Base-by-base conservation (phyloP, 768 basidiomycete genomes). In the Mycena chlorophos region DNA sequence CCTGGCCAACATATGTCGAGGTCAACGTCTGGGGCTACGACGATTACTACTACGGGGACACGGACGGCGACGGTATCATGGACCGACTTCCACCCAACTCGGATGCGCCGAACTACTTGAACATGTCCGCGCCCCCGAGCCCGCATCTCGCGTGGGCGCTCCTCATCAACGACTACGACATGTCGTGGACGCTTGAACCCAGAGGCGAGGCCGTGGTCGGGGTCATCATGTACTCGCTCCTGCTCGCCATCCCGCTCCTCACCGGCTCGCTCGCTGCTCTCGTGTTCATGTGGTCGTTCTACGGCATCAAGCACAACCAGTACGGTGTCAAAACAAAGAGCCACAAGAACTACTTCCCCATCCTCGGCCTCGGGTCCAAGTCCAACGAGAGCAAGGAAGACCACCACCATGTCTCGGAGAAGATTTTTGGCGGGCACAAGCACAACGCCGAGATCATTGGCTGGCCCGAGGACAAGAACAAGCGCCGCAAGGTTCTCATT, bases 231-330 rank as follows among this genome's bases (percentile, higher is more conserved):
- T 97, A 88, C 66, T 92, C 85, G 1, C 82, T 96, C 37, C 78
- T 96, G 42, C 76, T 89, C 27, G 63, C 84, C 38, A 91, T 96
- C 56, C 94, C 94, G 4, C 73, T 94, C 60, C 81, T 96, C 70
- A 94, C 94, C 19, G 94, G 85, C 56, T 80, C 83, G 14, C 76
- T 91, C 48, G 92, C 94, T 16, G 91, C 92, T 45, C 66, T 86
- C 49, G 68, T 94, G 71, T 97, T 97, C 83, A 90, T 94, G 85
- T 94, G 90, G 86, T 86, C 88, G 5, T 97, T 97, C 82, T 97
- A 97, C 66, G 92, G 93, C 27, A 96, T 97, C 76, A 92, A 83
- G 68, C 87, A 94, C 77, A 97, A 97, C 72, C 86, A 87, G 70
- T 96, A 87, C 73, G 94, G 94, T 73, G 84, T 88, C 63, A 85